Evolutionary conservation across 1,284 basidiomycete genomes (phyloP), one percentile per base, ranked within the genome.

Genomic region (Puccinia hordei): DNA sequence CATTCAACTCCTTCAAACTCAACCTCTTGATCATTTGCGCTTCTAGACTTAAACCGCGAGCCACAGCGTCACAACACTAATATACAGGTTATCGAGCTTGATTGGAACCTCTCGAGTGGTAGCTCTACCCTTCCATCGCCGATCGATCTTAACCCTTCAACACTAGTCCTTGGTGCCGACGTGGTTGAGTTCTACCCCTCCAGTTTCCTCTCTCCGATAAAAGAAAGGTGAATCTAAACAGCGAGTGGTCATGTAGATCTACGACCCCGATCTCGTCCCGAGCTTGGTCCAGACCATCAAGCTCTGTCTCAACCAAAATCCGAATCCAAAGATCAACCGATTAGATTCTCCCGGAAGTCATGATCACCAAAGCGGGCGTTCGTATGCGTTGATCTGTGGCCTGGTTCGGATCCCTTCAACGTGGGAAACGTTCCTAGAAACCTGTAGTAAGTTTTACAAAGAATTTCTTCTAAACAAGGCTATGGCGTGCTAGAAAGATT

Each of bases 81-180:
- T 41, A 41, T 49, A 2, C 8, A 49, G 17, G 30, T 63, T 27
- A 13, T 46, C 15, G 33, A 69, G 35, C 33, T 69, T 12, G 41
- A 69, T 38, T 44, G 41, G 41, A 44, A 46, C 38, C 24, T 13
- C 41, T 9, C 33, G 12, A 4, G 12, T 3, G 41, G 38, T 17
- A 13, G 46, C 13, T 49, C 46, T 49, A 15, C 15, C 13, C 46
- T 49, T 3, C 46, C 46, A 19, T 13, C 46, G 13, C 46, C 46
- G 46, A 12, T 59, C 27, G 51, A 69, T 15, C 33, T 57, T 2
- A 17, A 24, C 17, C 19, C 13, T 35, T 59, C 72, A 13, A 44
- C 51, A 22, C 33, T 79, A 1, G 33, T 79, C 55, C 68, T 79
- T 41, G 76, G 65, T 6, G 76, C 76, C 30, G 76, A 79, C 61